These are phyloP conservation scores for Allium fistulosum DNA, from an alignment of 106 monocot species.

Conservation along the genomic window DNA sequence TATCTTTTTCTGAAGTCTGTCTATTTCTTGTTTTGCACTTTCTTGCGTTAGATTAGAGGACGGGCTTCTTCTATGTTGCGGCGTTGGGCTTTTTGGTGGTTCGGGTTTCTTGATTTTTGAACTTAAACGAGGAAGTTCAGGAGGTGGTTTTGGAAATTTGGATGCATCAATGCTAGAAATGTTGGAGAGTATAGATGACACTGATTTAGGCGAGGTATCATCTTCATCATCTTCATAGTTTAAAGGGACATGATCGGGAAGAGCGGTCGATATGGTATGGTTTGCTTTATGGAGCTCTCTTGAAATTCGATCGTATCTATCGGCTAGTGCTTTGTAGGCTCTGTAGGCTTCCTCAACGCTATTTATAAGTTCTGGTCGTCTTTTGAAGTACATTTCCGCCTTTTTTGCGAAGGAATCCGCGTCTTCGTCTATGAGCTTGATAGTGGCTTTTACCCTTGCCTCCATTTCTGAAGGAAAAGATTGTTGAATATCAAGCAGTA, in stretches of 20 bases:
- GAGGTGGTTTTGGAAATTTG: constrained; percentile 6
- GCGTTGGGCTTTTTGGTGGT: background rate
- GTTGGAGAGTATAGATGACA: background rate
- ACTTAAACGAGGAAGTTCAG: constrained; percentile 1
- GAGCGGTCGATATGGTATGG: constrained; percentile 15
- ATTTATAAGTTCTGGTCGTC: constrained; percentile 19
- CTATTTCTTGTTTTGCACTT: constrained; percentile 18
- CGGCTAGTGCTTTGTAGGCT: constrained; percentile 25
- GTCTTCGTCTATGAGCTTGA: constrained; percentile 25
- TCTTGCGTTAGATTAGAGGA: constrained; percentile 5
- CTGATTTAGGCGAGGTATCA: background rate
- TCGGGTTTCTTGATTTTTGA: background rate
- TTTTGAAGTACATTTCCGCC: constrained; percentile 28
- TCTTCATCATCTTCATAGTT: constrained; percentile 23
- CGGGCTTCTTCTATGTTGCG: background rate
- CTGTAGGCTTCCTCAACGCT: constrained; percentile 21
- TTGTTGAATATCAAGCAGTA: background rate
- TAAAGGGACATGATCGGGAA: constrained; percentile 22
- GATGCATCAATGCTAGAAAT: background rate
- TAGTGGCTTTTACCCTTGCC: constrained; percentile 23
- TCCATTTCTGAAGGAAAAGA: constrained; percentile 18
- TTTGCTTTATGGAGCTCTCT: constrained; percentile 34
- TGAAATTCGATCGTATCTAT: constrained; percentile 21
- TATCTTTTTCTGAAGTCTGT: constrained; percentile 25
- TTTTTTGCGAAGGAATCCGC: constrained; percentile 33